phyloP scores from a whole-genome alignment of 148 eudicot genomes.

The Limonium bicolor region DNA sequence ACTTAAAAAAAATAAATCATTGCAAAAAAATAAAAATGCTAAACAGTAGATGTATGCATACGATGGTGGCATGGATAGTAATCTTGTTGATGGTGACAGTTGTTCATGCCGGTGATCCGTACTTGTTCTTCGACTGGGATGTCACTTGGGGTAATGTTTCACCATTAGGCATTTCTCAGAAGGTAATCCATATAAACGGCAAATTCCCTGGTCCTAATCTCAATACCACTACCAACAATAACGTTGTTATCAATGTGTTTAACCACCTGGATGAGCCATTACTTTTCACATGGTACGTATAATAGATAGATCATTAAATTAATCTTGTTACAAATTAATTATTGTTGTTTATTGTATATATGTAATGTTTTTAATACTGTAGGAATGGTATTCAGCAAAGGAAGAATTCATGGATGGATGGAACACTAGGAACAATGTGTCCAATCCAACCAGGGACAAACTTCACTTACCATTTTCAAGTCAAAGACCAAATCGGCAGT shows the following conservation, averaged over 20 bases:
- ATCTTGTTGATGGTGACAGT: slow-evolving; percentile 4
- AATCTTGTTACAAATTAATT: not conserved
- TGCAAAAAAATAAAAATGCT: no score
- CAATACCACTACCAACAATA: slow-evolving; percentile 23
- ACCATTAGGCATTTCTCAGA: slow-evolving; percentile 34
- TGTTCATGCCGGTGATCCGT: slow-evolving; percentile 32
- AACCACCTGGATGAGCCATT: slow-evolving; percentile 21
- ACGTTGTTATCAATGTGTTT: slow-evolving; percentile 17
- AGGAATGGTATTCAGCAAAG: slow-evolving; percentile 21
- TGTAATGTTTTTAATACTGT: not conserved
- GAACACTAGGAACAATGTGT: slow-evolving; percentile 13
- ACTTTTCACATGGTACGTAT: slow-evolving; percentile 9
- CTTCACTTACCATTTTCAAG: no score
- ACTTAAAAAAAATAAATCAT: no score
- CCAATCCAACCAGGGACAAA: slow-evolving; percentile 15
- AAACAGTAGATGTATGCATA: no score
- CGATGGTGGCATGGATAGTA: no score
- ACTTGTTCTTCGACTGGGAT: slow-evolving; percentile 26
- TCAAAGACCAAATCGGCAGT: slow-evolving; percentile 24
- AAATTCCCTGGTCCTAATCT: slow-evolving; percentile 19
- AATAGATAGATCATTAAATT: not conserved
- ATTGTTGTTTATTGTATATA: not conserved
- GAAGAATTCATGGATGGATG: slow-evolving; percentile 22
- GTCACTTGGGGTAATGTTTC: slow-evolving; percentile 33
- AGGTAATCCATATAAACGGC: slow-evolving; percentile 23